phyloP scores from a whole-genome alignment of 108 stramenopile genomes.

The Cyclotella kingstonii region DNA sequence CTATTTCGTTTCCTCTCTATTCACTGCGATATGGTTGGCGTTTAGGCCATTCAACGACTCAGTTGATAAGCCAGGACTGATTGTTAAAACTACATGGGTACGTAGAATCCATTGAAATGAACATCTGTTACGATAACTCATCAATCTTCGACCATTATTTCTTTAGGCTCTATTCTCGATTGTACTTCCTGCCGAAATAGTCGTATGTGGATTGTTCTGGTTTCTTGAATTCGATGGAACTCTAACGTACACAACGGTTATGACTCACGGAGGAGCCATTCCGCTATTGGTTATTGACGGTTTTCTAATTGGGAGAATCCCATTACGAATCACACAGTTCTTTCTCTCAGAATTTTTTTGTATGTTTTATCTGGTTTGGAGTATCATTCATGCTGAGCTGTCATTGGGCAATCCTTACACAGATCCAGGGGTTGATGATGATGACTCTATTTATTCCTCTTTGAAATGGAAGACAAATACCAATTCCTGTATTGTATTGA shows the following conservation, averaged over 20 bases:
- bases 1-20: constrained; percentile 11
- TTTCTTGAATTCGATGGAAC: constrained; percentile 5
- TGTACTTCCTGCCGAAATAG: constrained; percentile 10
- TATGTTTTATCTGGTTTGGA: constrained; percentile 32
- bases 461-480: constrained; percentile 41
- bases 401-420: constrained; percentile 42
- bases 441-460: constrained; percentile 41
- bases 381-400: constrained; percentile 17
- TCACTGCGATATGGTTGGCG: not conserved
- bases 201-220: constrained; percentile 1
- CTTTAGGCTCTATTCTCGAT: constrained; percentile 9
- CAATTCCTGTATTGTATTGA: not conserved
- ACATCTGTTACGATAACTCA: not conserved
- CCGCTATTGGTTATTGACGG: constrained; percentile 29
- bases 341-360: constrained; percentile 26
- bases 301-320: constrained; percentile 19
- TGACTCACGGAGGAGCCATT: constrained; percentile 14
- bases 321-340: constrained; percentile 42
- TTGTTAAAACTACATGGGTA: constrained; percentile 14
- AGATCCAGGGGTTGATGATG: constrained; percentile 28
- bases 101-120: not conserved
- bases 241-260: not conserved
- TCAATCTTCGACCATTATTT: not conserved
- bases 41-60: not conserved
- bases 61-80: not conserved